Evolutionary conservation across 2,329 filamentous ascomycete genomes (phyloP), one percentile per base, ranked within the genome.

Genomic region (Ciborinia camelliae): DNA sequence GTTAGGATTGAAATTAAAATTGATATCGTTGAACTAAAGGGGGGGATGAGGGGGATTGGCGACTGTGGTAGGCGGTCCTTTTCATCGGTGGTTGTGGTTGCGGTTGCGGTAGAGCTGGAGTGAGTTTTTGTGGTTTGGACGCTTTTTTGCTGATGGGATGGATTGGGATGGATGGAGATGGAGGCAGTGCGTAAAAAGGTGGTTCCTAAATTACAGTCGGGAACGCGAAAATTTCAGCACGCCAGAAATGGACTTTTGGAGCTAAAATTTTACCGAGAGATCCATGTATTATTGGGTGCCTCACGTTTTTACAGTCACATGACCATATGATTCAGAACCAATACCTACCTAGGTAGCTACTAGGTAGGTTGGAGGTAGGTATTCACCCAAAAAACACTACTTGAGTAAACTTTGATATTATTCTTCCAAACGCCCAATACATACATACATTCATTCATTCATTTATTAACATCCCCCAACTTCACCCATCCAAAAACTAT

Each of bases 1-100:
- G 55, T 28, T 45, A 47, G 30, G 30, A 51, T 39, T 52, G 45
- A 14, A 35, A 64, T 51, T 50, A 52, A 48, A 59, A 35, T 59
- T 58, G 55, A 47, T 59, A 59, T 59, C 55, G 41, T 47, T 59
- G 41, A 47, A 48, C 28, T 48, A 47, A 59, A 59, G 43, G 55
- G 55, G 41, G 41, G 55, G 26, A 23, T 28, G 35, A 30, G 55
- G 41, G 45, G 41, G 39, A 59, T 59, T 59, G 55, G 55, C 41
- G 55, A 59, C 30, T 35, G 20, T 48, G 41, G 50, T 37, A 53
- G 32, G 50, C 30, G 30, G 50, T 52, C 23, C 50, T 35, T 32
- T 58, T 58, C 28, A 47, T 58, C 55, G 20, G 55, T 47, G 12
- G 55, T 48, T 47, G 45, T 23, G 43, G 41, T 43, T 6, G n/a